Evolutionary conservation across 2,329 filamentous ascomycete species (phyloP).

Genomic region (Dactylellina haptotyla): DNA sequence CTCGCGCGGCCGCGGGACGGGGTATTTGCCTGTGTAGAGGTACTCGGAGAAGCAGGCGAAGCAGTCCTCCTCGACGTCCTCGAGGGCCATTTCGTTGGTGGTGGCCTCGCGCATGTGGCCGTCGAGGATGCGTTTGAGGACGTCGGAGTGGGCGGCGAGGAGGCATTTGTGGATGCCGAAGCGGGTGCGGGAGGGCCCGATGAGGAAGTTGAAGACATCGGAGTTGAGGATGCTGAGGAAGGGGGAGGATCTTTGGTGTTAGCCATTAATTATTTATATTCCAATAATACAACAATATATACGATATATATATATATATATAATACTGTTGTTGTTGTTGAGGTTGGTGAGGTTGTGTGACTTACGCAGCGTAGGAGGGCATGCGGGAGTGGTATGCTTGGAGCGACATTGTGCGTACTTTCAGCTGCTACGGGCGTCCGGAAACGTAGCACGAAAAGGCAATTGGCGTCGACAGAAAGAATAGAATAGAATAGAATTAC

Average conservation of each 20-base stretch:
- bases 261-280: slow-evolving; percentile 5
- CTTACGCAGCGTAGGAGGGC: slow-evolving; percentile 48
- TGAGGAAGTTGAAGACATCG: slow-evolving; percentile 64
- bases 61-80: slow-evolving; percentile 65
- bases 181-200: slow-evolving; percentile 64
- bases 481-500: background rate
- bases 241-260: slow-evolving; percentile 15
- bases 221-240: slow-evolving; percentile 62
- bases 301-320: background rate
- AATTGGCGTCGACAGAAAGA: no score
- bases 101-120: slow-evolving; percentile 64
- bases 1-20: slow-evolving; percentile 59
- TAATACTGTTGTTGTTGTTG: background rate
- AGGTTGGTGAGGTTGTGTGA: background rate
- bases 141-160: slow-evolving; percentile 63
- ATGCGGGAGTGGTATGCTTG: slow-evolving; percentile 48
- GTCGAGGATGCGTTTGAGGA: slow-evolving; percentile 63
- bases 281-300: background rate
- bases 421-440: slow-evolving; percentile 28
- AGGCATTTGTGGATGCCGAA: slow-evolving; percentile 64
- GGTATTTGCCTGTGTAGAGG: slow-evolving; percentile 66
- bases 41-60: slow-evolving; percentile 66
- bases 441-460: slow-evolving; percentile 18
- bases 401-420: slow-evolving; percentile 39
- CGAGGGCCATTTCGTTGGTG: slow-evolving; percentile 62